These are phyloP conservation scores for Coix lacrymajobi DNA, from an alignment of 176 grass and related monocot genomes.

Conservation along the genomic window DNA sequence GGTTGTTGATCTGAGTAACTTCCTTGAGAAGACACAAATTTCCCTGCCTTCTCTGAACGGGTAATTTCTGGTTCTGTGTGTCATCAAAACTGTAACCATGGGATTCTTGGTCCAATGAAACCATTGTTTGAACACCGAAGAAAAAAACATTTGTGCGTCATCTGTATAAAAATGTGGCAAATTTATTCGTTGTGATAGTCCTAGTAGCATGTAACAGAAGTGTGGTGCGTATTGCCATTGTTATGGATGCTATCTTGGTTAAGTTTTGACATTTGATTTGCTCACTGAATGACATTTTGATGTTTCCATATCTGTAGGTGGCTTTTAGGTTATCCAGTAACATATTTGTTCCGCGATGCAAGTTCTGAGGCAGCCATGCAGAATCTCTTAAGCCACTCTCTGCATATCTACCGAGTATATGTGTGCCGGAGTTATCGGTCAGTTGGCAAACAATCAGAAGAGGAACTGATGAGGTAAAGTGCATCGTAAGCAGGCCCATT, in stretches of 20 bases:
- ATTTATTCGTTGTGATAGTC: background rate
- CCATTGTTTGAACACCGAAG: background rate
- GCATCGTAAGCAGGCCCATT: background rate
- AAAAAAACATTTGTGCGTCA: background rate
- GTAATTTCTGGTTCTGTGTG: slow-evolving; percentile 26
- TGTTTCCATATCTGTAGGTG: slow-evolving; percentile 45
- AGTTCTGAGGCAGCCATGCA: slow-evolving; percentile 33
- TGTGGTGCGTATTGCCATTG: background rate
- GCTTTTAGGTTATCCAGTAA: slow-evolving; percentile 89
- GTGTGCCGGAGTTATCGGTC: slow-evolving; percentile 22
- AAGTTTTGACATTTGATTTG: slow-evolving; percentile 13
- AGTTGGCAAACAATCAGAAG: slow-evolving; percentile 37
- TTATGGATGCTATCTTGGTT: slow-evolving; percentile 1
- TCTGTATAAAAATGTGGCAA: background rate
- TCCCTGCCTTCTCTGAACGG: slow-evolving; percentile 80
- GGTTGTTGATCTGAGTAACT: slow-evolving; percentile 47
- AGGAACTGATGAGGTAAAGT: slow-evolving; percentile 73
- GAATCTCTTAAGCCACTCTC: slow-evolving; percentile 59
- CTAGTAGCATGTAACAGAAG: background rate
- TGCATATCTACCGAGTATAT: slow-evolving; percentile 77
- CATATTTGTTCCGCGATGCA: slow-evolving; percentile 64
- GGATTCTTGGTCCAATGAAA: background rate
- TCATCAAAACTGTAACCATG: background rate
- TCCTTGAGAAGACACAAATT: slow-evolving; percentile 44
- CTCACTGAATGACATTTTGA: background rate